Percentiles rank a stretch among this genome's conserved stretches.
Evolutionary conservation across 2,329 filamentous ascomycete genomes (phyloP).

Genomic region (Claviceps quebecensis): DNA sequence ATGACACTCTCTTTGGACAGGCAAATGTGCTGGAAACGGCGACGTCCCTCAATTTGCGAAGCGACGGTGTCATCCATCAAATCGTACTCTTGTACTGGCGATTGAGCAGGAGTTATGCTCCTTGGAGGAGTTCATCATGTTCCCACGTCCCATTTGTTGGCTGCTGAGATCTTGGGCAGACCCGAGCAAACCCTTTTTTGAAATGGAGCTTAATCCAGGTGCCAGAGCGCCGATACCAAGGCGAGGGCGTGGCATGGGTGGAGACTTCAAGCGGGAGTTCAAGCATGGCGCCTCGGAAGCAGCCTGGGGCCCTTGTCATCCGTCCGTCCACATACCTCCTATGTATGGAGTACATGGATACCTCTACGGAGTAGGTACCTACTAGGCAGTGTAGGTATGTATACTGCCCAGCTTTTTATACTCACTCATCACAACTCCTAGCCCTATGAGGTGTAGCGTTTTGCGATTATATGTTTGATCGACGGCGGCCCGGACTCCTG

Average conservation of each 20-base stretch:
- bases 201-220: neutral
- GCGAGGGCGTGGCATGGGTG: slow-evolving; percentile 7
- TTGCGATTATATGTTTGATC: neutral
- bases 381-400: too few relatives aligned
- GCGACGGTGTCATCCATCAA: neutral
- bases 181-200: neutral
- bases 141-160: neutral
- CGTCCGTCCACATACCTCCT: neutral
- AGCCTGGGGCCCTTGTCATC: slow-evolving; percentile 6
- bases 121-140: slow-evolving; percentile 2
- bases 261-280: slow-evolving; percentile 10
- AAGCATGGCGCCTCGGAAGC: slow-evolving; percentile 13
- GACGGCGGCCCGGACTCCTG: slow-evolving; percentile 3
- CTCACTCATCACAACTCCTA: slow-evolving; percentile 1
- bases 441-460: slow-evolving; percentile 4
- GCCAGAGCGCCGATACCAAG: neutral
- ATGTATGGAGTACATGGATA: too few relatives aligned
- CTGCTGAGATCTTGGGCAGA: neutral
- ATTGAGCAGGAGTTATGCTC: slow-evolving; percentile 1
- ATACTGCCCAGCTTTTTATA: slow-evolving; percentile 3
- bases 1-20: neutral
- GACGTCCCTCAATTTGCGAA: neutral
- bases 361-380: neutral
- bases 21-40: neutral
- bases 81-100: neutral